A percentile compares a stretch with the other conserved stretches of the same genome.
These are phyloP conservation scores for Chalaropsis thielavioides DNA, from an alignment of 2,329 filamentous ascomycete species.

Conservation along the genomic window DNA sequence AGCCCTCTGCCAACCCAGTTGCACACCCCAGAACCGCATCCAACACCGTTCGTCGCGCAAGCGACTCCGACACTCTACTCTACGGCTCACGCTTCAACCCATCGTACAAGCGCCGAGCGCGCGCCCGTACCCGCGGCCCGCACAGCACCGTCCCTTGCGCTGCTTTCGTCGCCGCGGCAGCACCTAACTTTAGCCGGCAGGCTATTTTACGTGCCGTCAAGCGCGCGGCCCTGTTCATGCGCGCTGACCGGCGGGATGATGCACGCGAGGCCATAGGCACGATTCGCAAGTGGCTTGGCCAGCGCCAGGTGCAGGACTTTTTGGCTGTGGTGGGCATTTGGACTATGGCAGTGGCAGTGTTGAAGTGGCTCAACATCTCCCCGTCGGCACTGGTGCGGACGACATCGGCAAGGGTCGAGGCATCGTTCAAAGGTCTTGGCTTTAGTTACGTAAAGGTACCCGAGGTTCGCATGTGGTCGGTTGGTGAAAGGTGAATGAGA, in stretches of 20 bases:
- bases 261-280: background rate
- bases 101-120: background rate
- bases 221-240: background rate
- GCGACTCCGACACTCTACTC: background rate
- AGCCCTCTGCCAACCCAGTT: background rate
- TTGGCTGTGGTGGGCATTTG: slow-evolving; percentile 3
- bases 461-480: background rate
- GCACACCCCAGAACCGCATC: background rate
- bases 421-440: background rate
- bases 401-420: background rate
- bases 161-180: background rate
- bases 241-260: slow-evolving; percentile 2
- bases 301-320: slow-evolving; percentile 4
- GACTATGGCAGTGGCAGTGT: background rate
- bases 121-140: background rate
- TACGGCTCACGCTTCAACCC: slow-evolving; percentile 12
- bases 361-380: slow-evolving; percentile 3
- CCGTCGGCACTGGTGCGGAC: background rate
- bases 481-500: background rate
- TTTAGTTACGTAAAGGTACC: slow-evolving; percentile 9
- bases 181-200: background rate
- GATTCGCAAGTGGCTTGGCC: background rate
- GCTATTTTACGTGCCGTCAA: background rate
- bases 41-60: background rate
- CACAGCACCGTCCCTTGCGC: background rate